A percentile compares a stretch with the other conserved stretches of the same genome.
These are phyloP conservation scores for Sporothrix euskadiensis DNA, from an alignment of 2,329 filamentous ascomycete genomes.

Conservation along the genomic window DNA sequence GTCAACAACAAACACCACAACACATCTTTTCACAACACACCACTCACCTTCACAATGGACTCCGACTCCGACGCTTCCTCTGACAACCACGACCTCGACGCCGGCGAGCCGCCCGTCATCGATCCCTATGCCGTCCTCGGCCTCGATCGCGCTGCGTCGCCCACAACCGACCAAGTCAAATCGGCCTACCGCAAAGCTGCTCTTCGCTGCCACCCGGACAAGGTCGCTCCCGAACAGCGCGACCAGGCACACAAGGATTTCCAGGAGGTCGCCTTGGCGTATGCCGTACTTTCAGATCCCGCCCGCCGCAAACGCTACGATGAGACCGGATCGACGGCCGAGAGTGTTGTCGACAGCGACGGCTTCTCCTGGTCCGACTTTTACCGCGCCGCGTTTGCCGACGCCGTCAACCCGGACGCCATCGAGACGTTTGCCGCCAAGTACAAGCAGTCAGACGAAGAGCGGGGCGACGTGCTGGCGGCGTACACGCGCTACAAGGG, in stretches of 20 bases:
- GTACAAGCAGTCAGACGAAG: slow-evolving; percentile 86
- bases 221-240: slow-evolving; percentile 54
- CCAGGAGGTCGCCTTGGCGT: slow-evolving; percentile 89
- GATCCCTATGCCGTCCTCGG: slow-evolving; percentile 80
- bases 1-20: not conserved
- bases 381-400: slow-evolving; percentile 80
- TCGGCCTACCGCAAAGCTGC: slow-evolving; percentile 89
- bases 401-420: slow-evolving; percentile 70
- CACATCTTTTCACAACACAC: not conserved
- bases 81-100: slow-evolving; percentile 40
- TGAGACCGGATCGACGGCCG: slow-evolving; percentile 82
- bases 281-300: slow-evolving; percentile 85
- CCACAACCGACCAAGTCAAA: slow-evolving; percentile 75
- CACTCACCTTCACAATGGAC: slow-evolving; percentile 8
- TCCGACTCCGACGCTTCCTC: slow-evolving; percentile 19
- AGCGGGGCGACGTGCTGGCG: slow-evolving; percentile 72
- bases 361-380: slow-evolving; percentile 90
- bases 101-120: slow-evolving; percentile 56
- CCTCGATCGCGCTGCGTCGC: slow-evolving; percentile 63
- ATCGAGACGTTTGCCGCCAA: slow-evolving; percentile 73
- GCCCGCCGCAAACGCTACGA: slow-evolving; percentile 84
- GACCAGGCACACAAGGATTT: slow-evolving; percentile 76
- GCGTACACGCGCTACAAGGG: slow-evolving; percentile 75
- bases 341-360: slow-evolving; percentile 73
- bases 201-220: slow-evolving; percentile 82